Conservation (phyloP, 345 rosid species). For the Salix dunnii region DNA sequence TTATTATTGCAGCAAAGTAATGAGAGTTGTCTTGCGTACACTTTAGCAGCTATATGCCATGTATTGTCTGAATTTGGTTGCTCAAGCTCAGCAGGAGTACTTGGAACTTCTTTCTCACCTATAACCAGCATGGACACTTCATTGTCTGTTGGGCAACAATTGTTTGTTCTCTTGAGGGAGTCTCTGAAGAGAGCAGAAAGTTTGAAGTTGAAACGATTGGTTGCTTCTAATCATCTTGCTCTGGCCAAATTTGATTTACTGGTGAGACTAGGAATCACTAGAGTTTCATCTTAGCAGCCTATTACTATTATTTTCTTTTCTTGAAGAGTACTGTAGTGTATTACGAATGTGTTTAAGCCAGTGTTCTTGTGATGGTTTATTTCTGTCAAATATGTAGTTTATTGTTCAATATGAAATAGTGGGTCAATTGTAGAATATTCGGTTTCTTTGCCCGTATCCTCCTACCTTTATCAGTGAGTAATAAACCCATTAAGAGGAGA, state of each 20-base stretch:
- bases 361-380: background rate
- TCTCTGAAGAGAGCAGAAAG: constrained; percentile 85
- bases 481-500: too few species aligned
- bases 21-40: constrained; percentile 94
- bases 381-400: background rate
- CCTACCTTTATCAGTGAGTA: too few species aligned
- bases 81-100: constrained; percentile 61
- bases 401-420: too few species aligned
- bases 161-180: constrained; percentile 75
- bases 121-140: constrained; percentile 56
- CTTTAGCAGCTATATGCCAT: constrained; percentile 85
- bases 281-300: background rate
- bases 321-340: background rate
- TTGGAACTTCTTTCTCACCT: constrained; percentile 75
- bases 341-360: background rate
- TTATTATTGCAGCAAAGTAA: constrained; percentile 68
- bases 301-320: background rate
- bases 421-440: too few species aligned
- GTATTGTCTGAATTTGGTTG: constrained; percentile 80
- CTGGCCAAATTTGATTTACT: constrained; percentile 88
- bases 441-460: too few species aligned
- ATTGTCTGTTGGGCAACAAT: constrained; percentile 80
- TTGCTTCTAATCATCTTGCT: constrained; percentile 91
- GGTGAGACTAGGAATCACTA: constrained; percentile 43
- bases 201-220: constrained; percentile 68